A percentile compares a stretch with the other conserved stretches of the same genome.
phyloP scores from a whole-genome alignment of 2,329 filamentous ascomycete species.

The Talaromyces marneffei region DNA sequence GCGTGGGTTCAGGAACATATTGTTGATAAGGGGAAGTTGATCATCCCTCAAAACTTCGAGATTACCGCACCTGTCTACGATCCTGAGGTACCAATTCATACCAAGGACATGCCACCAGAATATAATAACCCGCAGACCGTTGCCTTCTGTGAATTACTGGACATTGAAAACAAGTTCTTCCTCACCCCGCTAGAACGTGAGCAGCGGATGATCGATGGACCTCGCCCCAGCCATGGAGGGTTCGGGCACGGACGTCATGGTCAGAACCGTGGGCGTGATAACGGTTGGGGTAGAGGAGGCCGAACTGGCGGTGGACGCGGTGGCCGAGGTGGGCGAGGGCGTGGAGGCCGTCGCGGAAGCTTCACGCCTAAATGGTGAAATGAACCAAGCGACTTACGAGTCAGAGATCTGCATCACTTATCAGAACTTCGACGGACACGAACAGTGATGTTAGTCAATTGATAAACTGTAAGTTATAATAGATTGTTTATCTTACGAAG shows the following conservation, averaged over 20 bases:
- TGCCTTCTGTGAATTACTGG: constrained; percentile 72
- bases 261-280: background rate
- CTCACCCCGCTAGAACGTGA: constrained; percentile 65
- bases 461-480: background rate
- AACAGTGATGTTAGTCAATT: background rate
- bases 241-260: background rate
- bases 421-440: background rate
- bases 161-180: constrained; percentile 70
- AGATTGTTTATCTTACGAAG: background rate
- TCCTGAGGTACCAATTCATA: constrained; percentile 50
- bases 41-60: constrained; percentile 71
- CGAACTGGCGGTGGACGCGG: constrained; percentile 9
- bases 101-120: constrained; percentile 63
- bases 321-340: constrained; percentile 19
- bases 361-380: background rate
- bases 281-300: constrained; percentile 15
- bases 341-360: constrained; percentile 20
- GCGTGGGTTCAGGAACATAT: constrained; percentile 78
- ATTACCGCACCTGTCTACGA: constrained; percentile 69
- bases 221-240: constrained; percentile 27
- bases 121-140: constrained; percentile 82
- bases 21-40: constrained; percentile 55
- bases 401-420: too few species aligned
- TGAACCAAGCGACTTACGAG: background rate
- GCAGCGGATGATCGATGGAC: constrained; percentile 54